Evolutionary conservation across 2,329 filamentous ascomycete species (phyloP), one percentile per base, ranked within the genome.

Genomic region (Talaromyces sp.): DNA sequence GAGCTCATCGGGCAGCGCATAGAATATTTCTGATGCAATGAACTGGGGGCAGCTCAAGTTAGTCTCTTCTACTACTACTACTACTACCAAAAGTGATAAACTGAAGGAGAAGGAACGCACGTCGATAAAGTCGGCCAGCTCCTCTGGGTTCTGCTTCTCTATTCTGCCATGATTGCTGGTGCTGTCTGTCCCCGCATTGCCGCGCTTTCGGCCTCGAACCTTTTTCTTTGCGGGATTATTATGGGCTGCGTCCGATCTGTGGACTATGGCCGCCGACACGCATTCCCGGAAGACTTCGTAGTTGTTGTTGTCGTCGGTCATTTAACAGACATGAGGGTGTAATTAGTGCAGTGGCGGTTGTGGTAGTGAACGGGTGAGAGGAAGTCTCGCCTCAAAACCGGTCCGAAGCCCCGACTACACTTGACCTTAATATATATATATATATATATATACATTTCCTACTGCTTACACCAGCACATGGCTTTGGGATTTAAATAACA

Each of bases 51-150:
- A 38, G 38, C 9, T 10, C 11, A 11, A 13, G 43, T 41, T 46
- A 58, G n/a, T n/a, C 51, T 27, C 24, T 29, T 2, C 1, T 35
- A n/a, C n/a, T n/a, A n/a, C n/a, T n/a, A n/a, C 31, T 29, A 38
- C 7, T 41, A 32, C 31, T 2, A 32, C 31, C 9, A 17, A 19
- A 13, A 49, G 8, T 50, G 4, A 56, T 11, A n/a, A 17, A n/a
- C 49, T 17, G 26, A n/a, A 29, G 11, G 24, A 51, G 24, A 27
- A 1, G 19, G 5, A 26, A 43, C n/a, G 49, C 77, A 85, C 83
- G 67, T 93, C 87, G 58, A 90, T 86, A 74, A 96, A 96, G 1
- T 96, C 91, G 27, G 85, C 84, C 24, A 95, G 76, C 58, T 93
- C 90, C 66, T 89, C 87, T 5, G 83, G 84, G 65, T 84, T 78